Evolutionary conservation across 768 basidiomycete species (phyloP), one percentile per base, ranked within the genome.

Genomic region (Chalciporus pseudorubinellus): DNA sequence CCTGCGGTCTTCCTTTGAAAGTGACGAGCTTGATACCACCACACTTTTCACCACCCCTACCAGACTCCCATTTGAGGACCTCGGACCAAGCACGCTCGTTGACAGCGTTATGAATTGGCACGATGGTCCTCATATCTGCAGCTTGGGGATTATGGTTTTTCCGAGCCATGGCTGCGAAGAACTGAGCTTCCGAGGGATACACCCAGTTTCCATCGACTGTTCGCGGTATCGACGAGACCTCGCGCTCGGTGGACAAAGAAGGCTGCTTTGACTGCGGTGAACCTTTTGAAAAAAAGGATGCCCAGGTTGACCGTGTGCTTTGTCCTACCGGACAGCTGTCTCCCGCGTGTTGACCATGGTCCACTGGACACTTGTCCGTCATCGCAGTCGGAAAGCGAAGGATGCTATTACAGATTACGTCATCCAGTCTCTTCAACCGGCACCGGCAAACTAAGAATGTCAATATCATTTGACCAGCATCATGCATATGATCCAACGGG

Each of bases 91-190:
- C 88, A 48, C 85, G 84, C 72, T 98, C 97, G 67, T 99, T 99
- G 48, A 98, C 97, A 33, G 95, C 95, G 65, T 99, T 99, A 71
- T 99, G 97, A 44, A 99, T 99, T 13, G 95, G 95, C 19, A 99
- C 93, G 62, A 99, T 87, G 24, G 91, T 88, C 62, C 80, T 83
- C 95, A 98, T 98, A 72, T 98, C 95, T n/a, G 77, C 66, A 19
- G 87, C 79, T 26, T 84, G 78, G 4, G 95, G 95, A 48, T 87
- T 83, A 68, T 97, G 91, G 61, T 97, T 85, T 73, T 98, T 98
- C 52, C 95, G 84, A 51, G 85, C 81, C 87, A 99, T 94, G 18
- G 97, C 95, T n/a, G 89, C 78, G 70, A 89, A 98, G 78, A 99
- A 99, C 72, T 98, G 95, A n/a, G 89, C 83, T 67, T 98, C 92